Conservation (phyloP, 2,329 filamentous ascomycete genomes). For the Diatrype stigma region DNA sequence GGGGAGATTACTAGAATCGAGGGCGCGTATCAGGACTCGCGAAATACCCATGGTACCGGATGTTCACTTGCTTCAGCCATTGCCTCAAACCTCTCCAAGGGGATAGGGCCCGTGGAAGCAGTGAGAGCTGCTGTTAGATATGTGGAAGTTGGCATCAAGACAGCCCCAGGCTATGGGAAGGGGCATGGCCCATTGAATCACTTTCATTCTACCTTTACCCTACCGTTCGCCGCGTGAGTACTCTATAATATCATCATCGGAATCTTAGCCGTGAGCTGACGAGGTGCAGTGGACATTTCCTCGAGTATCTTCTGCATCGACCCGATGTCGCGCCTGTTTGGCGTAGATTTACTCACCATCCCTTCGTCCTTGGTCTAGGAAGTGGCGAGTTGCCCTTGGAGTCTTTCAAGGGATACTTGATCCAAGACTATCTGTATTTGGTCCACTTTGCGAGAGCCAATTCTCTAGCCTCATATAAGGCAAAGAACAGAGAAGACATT, state of each 20-base stretch:
- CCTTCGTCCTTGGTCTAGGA: slow-evolving; percentile 75
- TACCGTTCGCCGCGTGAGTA: slow-evolving; percentile 64
- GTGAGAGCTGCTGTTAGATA: slow-evolving; percentile 68
- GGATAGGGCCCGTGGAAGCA: slow-evolving; percentile 51
- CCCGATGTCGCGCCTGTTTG: slow-evolving; percentile 71
- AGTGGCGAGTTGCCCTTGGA: slow-evolving; percentile 69
- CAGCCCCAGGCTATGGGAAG: slow-evolving; percentile 57
- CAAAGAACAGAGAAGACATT: slow-evolving; percentile 69
- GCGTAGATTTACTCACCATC: slow-evolving; percentile 73
- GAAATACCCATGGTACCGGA: slow-evolving; percentile 89
- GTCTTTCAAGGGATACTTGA: slow-evolving; percentile 82
- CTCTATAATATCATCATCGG: not conserved
- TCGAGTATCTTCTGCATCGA: slow-evolving; percentile 76
- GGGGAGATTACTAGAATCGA: slow-evolving; percentile 58
- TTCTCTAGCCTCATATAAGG: slow-evolving; percentile 81
- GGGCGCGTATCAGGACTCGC: slow-evolving; percentile 66
- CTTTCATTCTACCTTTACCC: slow-evolving; percentile 65
- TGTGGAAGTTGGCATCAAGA: slow-evolving; percentile 66
- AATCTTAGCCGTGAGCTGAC: slow-evolving; percentile 12
- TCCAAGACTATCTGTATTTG: slow-evolving; percentile 89
- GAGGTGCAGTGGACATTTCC: slow-evolving; percentile 61
- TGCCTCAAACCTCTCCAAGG: slow-evolving; percentile 65
- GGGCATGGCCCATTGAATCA: slow-evolving; percentile 74
- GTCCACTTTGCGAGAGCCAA: slow-evolving; percentile 88
- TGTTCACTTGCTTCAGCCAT: slow-evolving; percentile 88